Percentiles rank a stretch among this genome's conserved stretches.
These are phyloP conservation scores for Tolypocladium tropicale DNA, from an alignment of 2,329 filamentous ascomycete genomes.

Conservation along the genomic window DNA sequence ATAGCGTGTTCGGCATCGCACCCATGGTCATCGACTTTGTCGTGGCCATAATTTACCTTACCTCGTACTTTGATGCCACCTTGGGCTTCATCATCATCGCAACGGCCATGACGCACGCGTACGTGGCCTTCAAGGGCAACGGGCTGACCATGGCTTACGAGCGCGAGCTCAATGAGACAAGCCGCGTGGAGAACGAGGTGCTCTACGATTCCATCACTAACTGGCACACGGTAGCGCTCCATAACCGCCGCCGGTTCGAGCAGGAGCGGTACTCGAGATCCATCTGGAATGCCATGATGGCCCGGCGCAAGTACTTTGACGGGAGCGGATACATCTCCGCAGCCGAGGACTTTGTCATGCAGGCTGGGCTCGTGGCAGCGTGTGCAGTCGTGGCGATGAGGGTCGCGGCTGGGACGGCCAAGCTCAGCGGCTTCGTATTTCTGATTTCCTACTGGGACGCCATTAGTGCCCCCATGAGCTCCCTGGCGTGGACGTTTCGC, in stretches of 20 bases:
- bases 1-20: slow-evolving; percentile 45
- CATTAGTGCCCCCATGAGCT: slow-evolving; percentile 28
- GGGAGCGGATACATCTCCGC: slow-evolving; percentile 3
- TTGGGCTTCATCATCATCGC: slow-evolving; percentile 12
- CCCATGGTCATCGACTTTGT: slow-evolving; percentile 54
- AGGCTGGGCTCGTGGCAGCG: slow-evolving; percentile 8
- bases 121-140: slow-evolving; percentile 2
- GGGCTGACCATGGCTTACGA: slow-evolving; percentile 2
- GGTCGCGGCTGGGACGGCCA: slow-evolving; percentile 16
- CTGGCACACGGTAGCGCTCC: slow-evolving; percentile 3
- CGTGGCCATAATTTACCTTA: slow-evolving; percentile 51
- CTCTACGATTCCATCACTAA: slow-evolving; percentile 3
- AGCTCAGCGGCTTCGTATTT: slow-evolving; percentile 40
- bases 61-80: slow-evolving; percentile 44
- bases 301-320: neutral
- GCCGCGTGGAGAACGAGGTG: slow-evolving; percentile 2
- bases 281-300: slow-evolving; percentile 1
- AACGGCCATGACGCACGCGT: slow-evolving; percentile 3
- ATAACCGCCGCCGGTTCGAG: slow-evolving; percentile 11
- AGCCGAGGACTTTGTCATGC: slow-evolving; percentile 6
- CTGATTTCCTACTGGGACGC: slow-evolving; percentile 53
- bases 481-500: slow-evolving; percentile 17
- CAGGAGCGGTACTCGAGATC: slow-evolving; percentile 9
- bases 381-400: slow-evolving; percentile 2
- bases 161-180: slow-evolving; percentile 2